Evolutionary conservation across 805 yeast genomes (phyloP), one percentile per base, ranked within the genome.

Genomic region (Candida golubevii): DNA sequence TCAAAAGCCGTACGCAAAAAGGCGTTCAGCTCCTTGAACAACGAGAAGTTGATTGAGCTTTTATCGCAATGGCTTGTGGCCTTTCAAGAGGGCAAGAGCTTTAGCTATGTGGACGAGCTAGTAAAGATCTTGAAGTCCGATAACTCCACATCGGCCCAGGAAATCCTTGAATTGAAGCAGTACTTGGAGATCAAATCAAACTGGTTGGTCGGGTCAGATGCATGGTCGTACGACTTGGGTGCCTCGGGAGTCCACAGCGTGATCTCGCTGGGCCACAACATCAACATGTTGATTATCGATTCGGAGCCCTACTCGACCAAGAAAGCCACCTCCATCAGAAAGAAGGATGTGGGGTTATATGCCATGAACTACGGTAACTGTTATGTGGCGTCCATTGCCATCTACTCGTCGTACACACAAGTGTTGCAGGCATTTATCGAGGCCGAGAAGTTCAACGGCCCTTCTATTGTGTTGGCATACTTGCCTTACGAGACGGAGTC

Each of bases 211-310:
- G 97, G 97, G 29, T 88, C 97, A 14, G 98, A 91, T 63, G 80
- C 93, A 29, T 91, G 98, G 98, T 78, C 96, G 15, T 89, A 83
- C 61, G 98, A 91, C 67, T 71, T 88, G 55, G 98, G 98, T 35
- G 73, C 85, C 49, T 85, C 96, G 6, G 96, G 97, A 61, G 83
- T 91, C 41, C 97, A 91, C 63, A 83, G 84, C 55, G 83, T 88
- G 4, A 70, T 91, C 36, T 67, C 89, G 26, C 81, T 90, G 0
- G 83, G 83, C 37, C 75, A 80, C 61, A 86, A 88, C 60, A 68
- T 91, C 54, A 91, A 91, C 62, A 77, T 91, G 77, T 77, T 91
- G 58, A 74, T 91, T 47, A 83, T 91, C 57, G 97, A 91, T 62
- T 84, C 90, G 12, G 90, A 88, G 59, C 91, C 96, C 10, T 75